Percentiles rank a stretch among this genome's conserved stretches.
These are phyloP conservation scores for Physcia stellaris DNA, from an alignment of 495 filamentous ascomycete species.

Conservation along the genomic window DNA sequence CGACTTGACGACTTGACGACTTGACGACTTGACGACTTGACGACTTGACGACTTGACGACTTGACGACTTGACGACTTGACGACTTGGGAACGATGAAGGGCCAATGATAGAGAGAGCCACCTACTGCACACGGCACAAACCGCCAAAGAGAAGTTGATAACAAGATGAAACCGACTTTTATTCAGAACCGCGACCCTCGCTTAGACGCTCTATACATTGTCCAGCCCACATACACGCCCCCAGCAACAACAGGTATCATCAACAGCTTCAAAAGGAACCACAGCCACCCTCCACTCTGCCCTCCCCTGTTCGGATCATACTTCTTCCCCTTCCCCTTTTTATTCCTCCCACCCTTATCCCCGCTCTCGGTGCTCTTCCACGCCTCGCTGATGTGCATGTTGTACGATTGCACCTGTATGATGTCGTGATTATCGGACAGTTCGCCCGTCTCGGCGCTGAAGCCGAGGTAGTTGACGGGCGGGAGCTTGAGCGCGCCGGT, in stretches of 20 bases:
- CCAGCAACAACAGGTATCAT: constrained; percentile 55
- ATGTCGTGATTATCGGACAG: constrained; percentile 97
- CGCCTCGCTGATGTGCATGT: constrained; percentile 57
- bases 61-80: too few relatives aligned
- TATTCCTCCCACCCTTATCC: constrained; percentile 23
- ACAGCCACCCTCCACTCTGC: constrained; percentile 62
- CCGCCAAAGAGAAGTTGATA: background rate
- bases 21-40: too few relatives aligned
- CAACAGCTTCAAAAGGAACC: constrained; percentile 83
- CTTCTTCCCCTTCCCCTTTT: constrained; percentile 21
- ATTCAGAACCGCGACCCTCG: constrained; percentile 66
- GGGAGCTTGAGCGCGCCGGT: constrained; percentile 65
- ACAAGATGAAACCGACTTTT: background rate
- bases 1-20: too few relatives aligned
- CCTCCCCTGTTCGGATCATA: constrained; percentile 17
- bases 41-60: too few relatives aligned
- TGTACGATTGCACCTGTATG: constrained; percentile 73
- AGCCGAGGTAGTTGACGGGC: constrained; percentile 84
- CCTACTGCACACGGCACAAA: too few relatives aligned
- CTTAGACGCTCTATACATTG: constrained; percentile 60
- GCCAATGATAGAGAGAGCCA: too few relatives aligned
- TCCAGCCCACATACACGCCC: constrained; percentile 74
- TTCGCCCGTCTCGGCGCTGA: constrained; percentile 92
- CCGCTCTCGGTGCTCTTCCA: constrained; percentile 23
- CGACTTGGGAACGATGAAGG: too few relatives aligned